Conservation (phyloP, 345 rosid genomes). For the Arabis hirsuta region DNA sequence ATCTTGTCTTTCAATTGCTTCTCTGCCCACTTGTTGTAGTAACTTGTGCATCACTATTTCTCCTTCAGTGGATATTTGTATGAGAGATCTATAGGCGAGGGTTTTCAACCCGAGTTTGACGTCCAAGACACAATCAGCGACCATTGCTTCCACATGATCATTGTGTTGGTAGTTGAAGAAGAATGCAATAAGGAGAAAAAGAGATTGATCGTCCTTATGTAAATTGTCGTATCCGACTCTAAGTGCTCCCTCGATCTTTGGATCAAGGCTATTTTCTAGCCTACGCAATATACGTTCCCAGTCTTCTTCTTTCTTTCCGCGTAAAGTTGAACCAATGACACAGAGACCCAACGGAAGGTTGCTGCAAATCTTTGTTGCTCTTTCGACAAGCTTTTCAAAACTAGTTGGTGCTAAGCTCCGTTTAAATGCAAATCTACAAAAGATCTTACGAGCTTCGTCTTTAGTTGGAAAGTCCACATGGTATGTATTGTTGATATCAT, state of each 20-base stretch:
- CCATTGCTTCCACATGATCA: background rate
- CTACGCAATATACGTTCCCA: background rate
- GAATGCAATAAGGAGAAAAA: slow-evolving; percentile 46
- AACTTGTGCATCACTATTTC: slow-evolving; percentile 40
- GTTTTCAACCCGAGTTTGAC: background rate
- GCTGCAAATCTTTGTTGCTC: background rate
- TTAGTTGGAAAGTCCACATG: slow-evolving; percentile 2
- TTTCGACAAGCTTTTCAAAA: background rate
- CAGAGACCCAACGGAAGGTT: slow-evolving; percentile 2
- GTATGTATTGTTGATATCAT: background rate
- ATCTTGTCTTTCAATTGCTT: slow-evolving; percentile 15
- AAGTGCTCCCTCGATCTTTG: slow-evolving; percentile 3
- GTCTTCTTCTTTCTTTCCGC: background rate
- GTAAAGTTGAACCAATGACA: slow-evolving; percentile 10
- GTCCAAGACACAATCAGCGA: background rate
- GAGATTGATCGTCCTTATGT: slow-evolving; percentile 1
- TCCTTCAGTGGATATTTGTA: background rate
- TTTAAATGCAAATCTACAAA: background rate
- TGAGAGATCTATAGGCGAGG: slow-evolving; percentile 30
- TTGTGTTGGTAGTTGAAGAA: slow-evolving; percentile 6
- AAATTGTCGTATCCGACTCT: slow-evolving; percentile 43
- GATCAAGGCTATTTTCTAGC: slow-evolving; percentile 2
- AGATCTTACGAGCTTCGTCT: background rate
- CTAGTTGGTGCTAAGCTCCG: background rate
- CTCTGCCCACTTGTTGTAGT: slow-evolving; percentile 40